Base-by-base conservation (phyloP, 177 flowering plant species). In the Tripterygium wilfordii region DNA sequence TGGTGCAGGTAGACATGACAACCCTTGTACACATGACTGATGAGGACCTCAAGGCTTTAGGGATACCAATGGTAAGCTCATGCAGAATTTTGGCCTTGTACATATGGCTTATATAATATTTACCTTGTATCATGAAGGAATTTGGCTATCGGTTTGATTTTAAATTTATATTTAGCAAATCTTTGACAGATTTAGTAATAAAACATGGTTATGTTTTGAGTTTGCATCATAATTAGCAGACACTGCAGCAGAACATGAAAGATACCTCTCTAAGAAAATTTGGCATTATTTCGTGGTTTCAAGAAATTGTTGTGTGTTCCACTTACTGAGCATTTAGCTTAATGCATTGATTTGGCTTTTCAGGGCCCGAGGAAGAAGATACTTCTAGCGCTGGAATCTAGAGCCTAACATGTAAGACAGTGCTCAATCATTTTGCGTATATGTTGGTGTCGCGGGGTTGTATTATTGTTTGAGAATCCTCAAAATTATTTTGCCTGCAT, bases 1-100 rank as follows among this genome's bases (percentile, higher is more conserved):
- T 47, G 57, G 2, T 59, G 51, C 63, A 85, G 95, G 69, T 84
- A 57, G 96, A 84, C 63, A 87, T 87, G 96, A 69, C 88, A 13
- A 83, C 97, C 35, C 80, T 87, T 44, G 23, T 72, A 26, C 96
- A 90, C 71, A 85, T 90, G 96, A 74, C 54, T 23, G 96, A 90
- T 61, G 94, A 79, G 29, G 97, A 90, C 51, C 88, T 89, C 36
- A 89, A 84, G 66, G 88, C 95, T 49, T 20, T 90, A 33, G 91
- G 96, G 42, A 75, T 90, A 54, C 96, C 97, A 44, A 90, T 90
- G 97, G 97, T 87, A 76, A 70, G 17, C 32, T 41, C 28, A 6
- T 30, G 7, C 21, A 17, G 12, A 16, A 38, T 3, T 38, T 8
- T 38, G 5, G 3, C 36, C 14, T 19, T 38, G 42, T 2, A 16